Evolutionary conservation across 768 basidiomycete genomes (phyloP).

Genomic region (Boletellus sp.): DNA sequence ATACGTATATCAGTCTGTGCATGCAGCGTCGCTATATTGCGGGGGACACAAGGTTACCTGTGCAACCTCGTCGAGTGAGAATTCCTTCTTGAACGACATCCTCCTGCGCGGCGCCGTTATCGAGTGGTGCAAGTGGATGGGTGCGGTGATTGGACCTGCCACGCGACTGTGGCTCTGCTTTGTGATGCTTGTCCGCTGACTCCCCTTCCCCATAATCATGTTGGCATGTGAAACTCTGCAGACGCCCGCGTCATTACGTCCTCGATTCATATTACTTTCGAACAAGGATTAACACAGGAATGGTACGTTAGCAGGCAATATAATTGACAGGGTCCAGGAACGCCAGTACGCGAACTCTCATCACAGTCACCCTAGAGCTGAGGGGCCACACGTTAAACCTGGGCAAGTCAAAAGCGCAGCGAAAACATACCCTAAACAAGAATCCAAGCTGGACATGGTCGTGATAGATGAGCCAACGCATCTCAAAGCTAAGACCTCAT

Average conservation of each 20-base stretch:
- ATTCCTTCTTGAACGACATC: conserved; percentile 33
- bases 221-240: too few relatives aligned
- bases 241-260: too few relatives aligned
- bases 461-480: conserved; percentile 3
- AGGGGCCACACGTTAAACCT: not conserved
- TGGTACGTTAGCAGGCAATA: not conserved
- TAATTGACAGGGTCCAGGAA: too few relatives aligned
- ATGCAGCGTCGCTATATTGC: not conserved
- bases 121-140: too few relatives aligned
- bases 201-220: too few relatives aligned
- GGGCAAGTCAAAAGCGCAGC: not conserved
- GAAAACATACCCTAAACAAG: conserved; percentile 42
- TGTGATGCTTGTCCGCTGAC: too few relatives aligned
- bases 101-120: too few relatives aligned
- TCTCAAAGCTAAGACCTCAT: not conserved
- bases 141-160: too few relatives aligned
- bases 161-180: too few relatives aligned
- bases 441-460: conserved; percentile 37
- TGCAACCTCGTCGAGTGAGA: conserved; percentile 59
- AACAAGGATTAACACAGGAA: not conserved
- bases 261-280: too few relatives aligned
- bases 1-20: not conserved
- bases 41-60: conserved; percentile 43
- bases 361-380: too few relatives aligned
- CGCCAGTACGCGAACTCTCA: too few relatives aligned